Base-by-base conservation (phyloP, 2,329 filamentous ascomycete species). In the Calonectria henricotiae region DNA sequence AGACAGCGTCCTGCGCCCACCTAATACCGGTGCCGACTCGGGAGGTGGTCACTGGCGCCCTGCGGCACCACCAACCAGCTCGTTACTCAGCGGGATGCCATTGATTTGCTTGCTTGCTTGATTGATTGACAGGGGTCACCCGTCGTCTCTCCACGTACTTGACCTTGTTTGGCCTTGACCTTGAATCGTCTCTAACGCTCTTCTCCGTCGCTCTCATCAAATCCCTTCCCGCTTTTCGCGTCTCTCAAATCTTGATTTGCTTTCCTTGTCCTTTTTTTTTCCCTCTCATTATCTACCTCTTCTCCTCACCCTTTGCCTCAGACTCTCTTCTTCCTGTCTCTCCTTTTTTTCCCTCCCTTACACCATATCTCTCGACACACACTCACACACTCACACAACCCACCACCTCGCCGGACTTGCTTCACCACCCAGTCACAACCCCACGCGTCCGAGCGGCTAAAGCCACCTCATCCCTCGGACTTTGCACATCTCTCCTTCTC, bases 401-500 rank as follows among this genome's bases (percentile, higher is more conserved):
- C 44, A 49, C 37, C 35, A 46, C 32, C 23, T 49, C 39, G 55
- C 47, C 43, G 39, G n/a, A 30, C 30, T 17, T 35, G 54, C 49
- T 43, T 54, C 41, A 49, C 44, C 64, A 54, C 65, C 63, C 41
- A 67, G 49, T 67, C 60, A 61, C 44, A 43, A 77, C 75, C 75
- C 75, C 74, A 77, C 75, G 74, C 74, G 75, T 75, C 75, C 62
- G 66, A 77, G 70, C 74, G 73, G 70, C 69, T 74, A 67, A 77
- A 72, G 75, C 75, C 76, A 75, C 74, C 75, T 66, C 67, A 69
- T 69, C 37, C 67, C 55, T 69, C 62, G 23, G 60, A 39, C 13
- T 11, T 47, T 58, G 30, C 35, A 32, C 51, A 25, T 20, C 17
- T 39, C 60, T 55, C 46, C 55, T 41, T 44, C 68, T 65, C 63